phyloP scores from a whole-genome alignment of 306 rosid genomes.

The Vigna angularis region DNA sequence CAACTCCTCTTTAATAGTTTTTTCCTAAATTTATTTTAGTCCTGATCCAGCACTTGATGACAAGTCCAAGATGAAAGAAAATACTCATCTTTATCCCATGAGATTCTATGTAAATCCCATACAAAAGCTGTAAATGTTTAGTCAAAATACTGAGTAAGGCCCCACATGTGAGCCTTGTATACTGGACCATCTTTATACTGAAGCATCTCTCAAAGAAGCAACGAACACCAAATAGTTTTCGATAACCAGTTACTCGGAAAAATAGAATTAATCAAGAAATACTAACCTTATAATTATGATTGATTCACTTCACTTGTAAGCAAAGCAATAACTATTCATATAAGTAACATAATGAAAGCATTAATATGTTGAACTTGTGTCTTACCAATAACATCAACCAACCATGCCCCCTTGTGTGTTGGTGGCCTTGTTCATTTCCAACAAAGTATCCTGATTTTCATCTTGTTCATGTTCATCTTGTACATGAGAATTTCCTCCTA shows the following conservation, averaged over 20 bases:
- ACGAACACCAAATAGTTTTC: constrained; percentile 8
- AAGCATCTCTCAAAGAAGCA: constrained; percentile 2
- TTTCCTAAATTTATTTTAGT: neutral
- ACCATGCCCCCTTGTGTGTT: too few relatives aligned
- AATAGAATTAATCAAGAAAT: constrained; percentile 10
- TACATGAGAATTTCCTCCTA: too few relatives aligned
- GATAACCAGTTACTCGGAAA: constrained; percentile 16
- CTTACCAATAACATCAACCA: too few relatives aligned
- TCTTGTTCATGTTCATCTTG: too few relatives aligned
- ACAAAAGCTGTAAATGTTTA: constrained; percentile 1
- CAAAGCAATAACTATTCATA: neutral
- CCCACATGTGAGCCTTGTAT: constrained; percentile 22
- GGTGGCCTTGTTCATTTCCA: too few relatives aligned
- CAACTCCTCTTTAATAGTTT: neutral
- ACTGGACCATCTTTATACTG: constrained; percentile 1
- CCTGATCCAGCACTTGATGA: neutral
- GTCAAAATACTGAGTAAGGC: constrained; percentile 8
- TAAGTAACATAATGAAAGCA: too few relatives aligned
- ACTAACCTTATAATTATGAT: constrained; percentile 93
- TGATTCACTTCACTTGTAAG: constrained; percentile 96
- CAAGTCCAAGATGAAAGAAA: neutral
- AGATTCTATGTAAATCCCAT: neutral
- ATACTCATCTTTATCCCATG: neutral
- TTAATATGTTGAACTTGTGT: too few relatives aligned
- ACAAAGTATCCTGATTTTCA: too few relatives aligned